phyloP scores from a whole-genome alignment of 139 green algal species.

The Ettlia oleoabundans region DNA sequence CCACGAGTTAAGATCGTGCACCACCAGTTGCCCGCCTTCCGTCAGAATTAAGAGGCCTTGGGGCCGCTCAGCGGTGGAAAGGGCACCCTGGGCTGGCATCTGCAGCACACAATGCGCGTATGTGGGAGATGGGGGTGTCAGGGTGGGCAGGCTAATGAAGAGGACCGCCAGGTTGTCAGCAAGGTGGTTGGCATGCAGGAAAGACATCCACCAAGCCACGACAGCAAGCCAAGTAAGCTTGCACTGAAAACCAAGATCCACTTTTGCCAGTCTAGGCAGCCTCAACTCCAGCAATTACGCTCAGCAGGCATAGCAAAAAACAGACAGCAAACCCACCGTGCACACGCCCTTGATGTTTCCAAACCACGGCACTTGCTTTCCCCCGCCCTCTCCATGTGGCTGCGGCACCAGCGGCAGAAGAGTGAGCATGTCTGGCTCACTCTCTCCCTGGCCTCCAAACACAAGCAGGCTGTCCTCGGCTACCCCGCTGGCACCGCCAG shows the following conservation, averaged over 20 bases:
- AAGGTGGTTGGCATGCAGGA: too few species aligned
- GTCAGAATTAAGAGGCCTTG: conserved; percentile 69
- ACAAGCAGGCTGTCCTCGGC: conserved; percentile 64
- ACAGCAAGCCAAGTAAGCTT: too few species aligned
- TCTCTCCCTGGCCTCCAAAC: conserved; percentile 65
- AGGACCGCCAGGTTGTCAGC: too few species aligned
- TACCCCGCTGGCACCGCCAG: conserved; percentile 13
- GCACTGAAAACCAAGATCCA: too few species aligned
- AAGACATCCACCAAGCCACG: too few species aligned
- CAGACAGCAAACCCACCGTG: conserved; percentile 22
- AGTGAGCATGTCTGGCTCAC: conserved; percentile 68
- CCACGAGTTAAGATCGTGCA: conserved; percentile 62
- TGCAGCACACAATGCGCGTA: too few species aligned
- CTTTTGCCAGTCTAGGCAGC: too few species aligned
- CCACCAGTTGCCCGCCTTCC: conserved; percentile 75
- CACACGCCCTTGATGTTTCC: conserved; percentile 62
- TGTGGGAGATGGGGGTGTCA: too few species aligned
- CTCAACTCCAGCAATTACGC: too few species aligned
- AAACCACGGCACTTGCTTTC: conserved; percentile 72
- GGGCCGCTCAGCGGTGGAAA: not conserved
- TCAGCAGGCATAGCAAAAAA: not conserved
- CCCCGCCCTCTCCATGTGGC: not conserved
- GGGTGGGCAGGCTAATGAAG: too few species aligned
- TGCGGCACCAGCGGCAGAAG: conserved; percentile 60
- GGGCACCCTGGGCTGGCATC: conserved; percentile 5